Conservation (phyloP, 768 basidiomycete genomes). For the Collybia sp. region DNA sequence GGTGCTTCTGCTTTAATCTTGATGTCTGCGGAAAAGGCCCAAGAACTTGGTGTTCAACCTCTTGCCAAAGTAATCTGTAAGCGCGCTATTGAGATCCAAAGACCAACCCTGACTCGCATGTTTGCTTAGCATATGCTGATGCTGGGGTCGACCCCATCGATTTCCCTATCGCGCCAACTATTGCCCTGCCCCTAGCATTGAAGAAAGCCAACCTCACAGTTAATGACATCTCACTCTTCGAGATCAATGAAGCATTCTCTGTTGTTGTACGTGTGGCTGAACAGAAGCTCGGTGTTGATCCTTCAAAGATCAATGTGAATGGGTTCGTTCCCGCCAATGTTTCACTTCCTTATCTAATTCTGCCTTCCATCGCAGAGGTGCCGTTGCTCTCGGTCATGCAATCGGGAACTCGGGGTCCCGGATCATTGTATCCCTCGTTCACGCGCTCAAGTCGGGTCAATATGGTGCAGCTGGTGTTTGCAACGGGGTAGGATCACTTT, state of each 20-base stretch:
- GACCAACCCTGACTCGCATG: constrained; percentile 7
- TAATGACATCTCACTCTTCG: constrained; percentile 86
- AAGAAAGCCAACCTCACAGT: constrained; percentile 79
- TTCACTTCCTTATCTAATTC: constrained; percentile 8
- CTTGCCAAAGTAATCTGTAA: constrained; percentile 92
- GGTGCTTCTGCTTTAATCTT: constrained; percentile 95
- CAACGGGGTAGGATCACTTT: constrained; percentile 73
- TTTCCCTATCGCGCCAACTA: constrained; percentile 93
- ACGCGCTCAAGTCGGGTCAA: constrained; percentile 87
- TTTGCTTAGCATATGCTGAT: constrained; percentile 81
- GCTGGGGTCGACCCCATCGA: constrained; percentile 95
- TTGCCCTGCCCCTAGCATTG: constrained; percentile 85
- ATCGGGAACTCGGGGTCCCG: constrained; percentile 95
- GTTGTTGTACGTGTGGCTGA: constrained; percentile 89
- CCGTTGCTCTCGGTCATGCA: constrained; percentile 93
- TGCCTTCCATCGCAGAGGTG: constrained; percentile 60
- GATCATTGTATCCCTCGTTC: constrained; percentile 89
- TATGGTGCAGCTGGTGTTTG: constrained; percentile 96
- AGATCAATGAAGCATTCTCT: constrained; percentile 98
- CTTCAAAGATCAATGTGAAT: constrained; percentile 85
- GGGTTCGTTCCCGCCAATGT: constrained; percentile 46
- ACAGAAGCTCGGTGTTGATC: constrained; percentile 79
- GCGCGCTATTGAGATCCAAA: constrained; percentile 23
- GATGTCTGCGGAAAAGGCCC: constrained; percentile 90
- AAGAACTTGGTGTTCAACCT: constrained; percentile 87